Conservation (phyloP, 78 protist species). For the Pigoraptor vietnamica region DNA sequence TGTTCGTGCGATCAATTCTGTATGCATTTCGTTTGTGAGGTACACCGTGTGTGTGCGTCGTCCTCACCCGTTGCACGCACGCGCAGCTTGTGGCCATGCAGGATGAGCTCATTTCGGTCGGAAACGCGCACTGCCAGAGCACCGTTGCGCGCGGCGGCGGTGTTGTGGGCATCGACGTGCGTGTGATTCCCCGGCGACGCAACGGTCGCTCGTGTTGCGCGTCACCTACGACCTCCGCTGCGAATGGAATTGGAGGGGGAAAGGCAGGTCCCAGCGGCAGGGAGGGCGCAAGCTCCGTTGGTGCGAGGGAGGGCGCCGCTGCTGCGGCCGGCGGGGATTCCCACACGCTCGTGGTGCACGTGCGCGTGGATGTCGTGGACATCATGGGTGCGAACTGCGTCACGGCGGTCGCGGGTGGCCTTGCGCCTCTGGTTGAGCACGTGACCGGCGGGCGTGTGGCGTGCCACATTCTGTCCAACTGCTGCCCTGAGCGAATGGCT, state of each 20-base stretch:
- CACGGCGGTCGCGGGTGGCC: constrained; percentile 5
- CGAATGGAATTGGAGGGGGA: no score
- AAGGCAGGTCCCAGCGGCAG: no score
- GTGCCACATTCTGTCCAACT: constrained; percentile 10
- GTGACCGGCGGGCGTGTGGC: constrained; percentile 1
- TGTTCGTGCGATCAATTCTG: no score
- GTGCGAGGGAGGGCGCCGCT: no score
- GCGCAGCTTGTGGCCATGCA: no score
- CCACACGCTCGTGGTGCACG: not conserved
- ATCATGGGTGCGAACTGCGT: constrained; percentile 32
- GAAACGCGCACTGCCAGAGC: not conserved
- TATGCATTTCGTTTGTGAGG: no score
- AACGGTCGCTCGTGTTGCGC: no score
- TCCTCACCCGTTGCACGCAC: no score
- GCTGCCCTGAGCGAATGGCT: not conserved
- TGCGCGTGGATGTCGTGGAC: constrained; percentile 20
- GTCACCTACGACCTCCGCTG: no score
- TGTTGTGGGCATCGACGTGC: not conserved
- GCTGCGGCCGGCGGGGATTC: not conserved
- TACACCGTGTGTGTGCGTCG: no score
- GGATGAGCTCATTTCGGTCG: not conserved
- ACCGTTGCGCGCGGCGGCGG: not conserved
- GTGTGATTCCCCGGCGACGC: not conserved
- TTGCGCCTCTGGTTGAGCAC: not conserved
- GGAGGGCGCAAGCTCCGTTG: no score